These are phyloP conservation scores for Fusarium floridanum DNA, from an alignment of 2,329 filamentous ascomycete genomes.

Conservation along the genomic window DNA sequence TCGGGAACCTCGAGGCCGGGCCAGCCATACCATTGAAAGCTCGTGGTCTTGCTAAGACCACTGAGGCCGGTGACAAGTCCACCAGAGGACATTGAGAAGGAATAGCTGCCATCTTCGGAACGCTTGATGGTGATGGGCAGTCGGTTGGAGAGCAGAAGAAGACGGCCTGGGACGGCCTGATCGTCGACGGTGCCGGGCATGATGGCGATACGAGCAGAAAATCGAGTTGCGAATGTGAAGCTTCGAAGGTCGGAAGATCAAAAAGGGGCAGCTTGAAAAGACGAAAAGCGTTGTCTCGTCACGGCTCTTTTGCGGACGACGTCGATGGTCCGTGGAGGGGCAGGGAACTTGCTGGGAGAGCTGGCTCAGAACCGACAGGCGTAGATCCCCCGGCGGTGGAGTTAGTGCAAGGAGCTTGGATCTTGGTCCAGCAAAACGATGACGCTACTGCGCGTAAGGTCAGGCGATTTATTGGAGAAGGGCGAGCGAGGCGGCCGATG, in stretches of 20 bases:
- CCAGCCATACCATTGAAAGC: constrained; percentile 99
- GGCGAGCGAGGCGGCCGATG: constrained; percentile 29
- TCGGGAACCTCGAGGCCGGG: constrained; percentile 93
- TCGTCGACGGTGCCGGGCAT: constrained; percentile 56
- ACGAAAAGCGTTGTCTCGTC: constrained; percentile 29
- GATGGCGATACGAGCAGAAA: constrained; percentile 24
- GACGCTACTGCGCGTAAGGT: constrained; percentile 47
- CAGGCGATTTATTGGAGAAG: constrained; percentile 46
- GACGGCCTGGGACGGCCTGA: constrained; percentile 59
- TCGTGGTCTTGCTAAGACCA: constrained; percentile 90
- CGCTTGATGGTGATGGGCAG: constrained; percentile 97
- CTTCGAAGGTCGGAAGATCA: constrained; percentile 2
- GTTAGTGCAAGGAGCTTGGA: constrained; percentile 45
- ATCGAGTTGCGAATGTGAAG: not conserved
- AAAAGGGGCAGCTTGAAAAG: constrained; percentile 9
- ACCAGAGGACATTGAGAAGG: constrained; percentile 96
- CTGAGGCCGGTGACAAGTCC: constrained; percentile 94
- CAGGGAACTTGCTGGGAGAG: constrained; percentile 40
- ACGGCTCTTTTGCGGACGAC: constrained; percentile 35
- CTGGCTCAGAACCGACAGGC: constrained; percentile 36
- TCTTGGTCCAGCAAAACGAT: constrained; percentile 40
- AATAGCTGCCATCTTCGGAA: constrained; percentile 89
- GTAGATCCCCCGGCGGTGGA: constrained; percentile 46
- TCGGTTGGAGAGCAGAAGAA: constrained; percentile 93
- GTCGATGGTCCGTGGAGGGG: constrained; percentile 45